phyloP scores from a whole-genome alignment of 2,329 filamentous ascomycete species.

The Apiospora marii region DNA sequence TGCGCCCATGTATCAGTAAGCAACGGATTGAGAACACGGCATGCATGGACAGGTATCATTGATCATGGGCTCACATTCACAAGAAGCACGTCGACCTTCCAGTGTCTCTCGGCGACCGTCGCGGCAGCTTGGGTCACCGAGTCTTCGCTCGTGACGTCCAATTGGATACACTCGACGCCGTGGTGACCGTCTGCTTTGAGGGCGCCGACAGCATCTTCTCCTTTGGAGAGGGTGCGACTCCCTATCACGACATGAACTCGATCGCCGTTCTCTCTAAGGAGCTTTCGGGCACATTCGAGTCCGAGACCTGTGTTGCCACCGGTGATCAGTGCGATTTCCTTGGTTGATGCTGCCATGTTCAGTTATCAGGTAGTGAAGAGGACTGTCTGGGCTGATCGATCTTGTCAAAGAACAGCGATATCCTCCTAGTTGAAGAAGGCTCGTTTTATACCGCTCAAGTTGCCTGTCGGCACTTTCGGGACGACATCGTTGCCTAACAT shows the following conservation, averaged over 20 bases:
- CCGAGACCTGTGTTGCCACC: constrained; percentile 22
- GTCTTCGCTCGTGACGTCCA: constrained; percentile 19
- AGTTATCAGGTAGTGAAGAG: background rate
- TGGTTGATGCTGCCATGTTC: constrained; percentile 14
- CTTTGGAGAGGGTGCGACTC: constrained; percentile 13
- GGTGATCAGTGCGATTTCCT: constrained; percentile 22
- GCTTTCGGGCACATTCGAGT: constrained; percentile 5
- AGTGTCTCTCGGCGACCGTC: background rate
- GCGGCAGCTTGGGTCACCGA: constrained; percentile 10
- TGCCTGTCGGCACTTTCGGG: background rate
- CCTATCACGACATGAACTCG: constrained; percentile 18
- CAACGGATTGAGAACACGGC: no score
- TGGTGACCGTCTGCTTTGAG: background rate
- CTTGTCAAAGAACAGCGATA: background rate
- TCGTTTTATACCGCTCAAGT: background rate
- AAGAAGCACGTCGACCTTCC: constrained; percentile 19
- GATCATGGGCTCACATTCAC: constrained; percentile 3
- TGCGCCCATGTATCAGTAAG: background rate
- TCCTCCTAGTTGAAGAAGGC: background rate
- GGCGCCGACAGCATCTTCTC: constrained; percentile 3
- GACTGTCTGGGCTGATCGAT: background rate
- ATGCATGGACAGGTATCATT: background rate
- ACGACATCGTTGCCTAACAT: background rate
- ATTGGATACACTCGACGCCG: constrained; percentile 5
- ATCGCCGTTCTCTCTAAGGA: constrained; percentile 2